These are phyloP conservation scores for Phytophthora fragariae DNA, from an alignment of 352 stramenopile genomes.

Conservation along the genomic window DNA sequence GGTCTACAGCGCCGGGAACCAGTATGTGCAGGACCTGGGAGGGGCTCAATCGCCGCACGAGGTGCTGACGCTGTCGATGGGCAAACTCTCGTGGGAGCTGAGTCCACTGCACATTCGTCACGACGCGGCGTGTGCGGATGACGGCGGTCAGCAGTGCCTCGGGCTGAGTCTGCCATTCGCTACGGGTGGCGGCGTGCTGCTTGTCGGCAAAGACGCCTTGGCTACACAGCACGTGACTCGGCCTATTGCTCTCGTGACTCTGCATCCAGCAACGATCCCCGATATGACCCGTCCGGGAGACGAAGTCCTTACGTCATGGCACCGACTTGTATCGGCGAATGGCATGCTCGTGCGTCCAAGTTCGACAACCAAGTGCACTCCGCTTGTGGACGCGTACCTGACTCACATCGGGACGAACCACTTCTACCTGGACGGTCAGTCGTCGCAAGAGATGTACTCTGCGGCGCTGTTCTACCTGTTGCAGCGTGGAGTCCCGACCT, in stretches of 20 bases:
- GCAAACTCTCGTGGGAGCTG: conserved; percentile 50
- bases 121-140: conserved; percentile 31
- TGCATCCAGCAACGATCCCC: conserved; percentile 31
- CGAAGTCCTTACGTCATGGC: conserved; percentile 34
- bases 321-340: conserved; percentile 40
- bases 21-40: conserved; percentile 18
- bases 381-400: conserved; percentile 53
- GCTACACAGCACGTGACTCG: conserved; percentile 20
- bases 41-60: conserved; percentile 29
- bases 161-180: conserved; percentile 48
- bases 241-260: conserved; percentile 27
- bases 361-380: conserved; percentile 21
- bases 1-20: conserved; percentile 36
- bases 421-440: conserved; percentile 36
- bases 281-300: conserved; percentile 23
- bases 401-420: conserved; percentile 40
- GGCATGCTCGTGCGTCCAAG: conserved; percentile 37
- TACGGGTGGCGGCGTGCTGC: conserved; percentile 26
- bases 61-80: conserved; percentile 48
- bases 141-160: conserved; percentile 34
- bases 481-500: conserved; percentile 48
- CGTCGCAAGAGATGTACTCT: conserved; percentile 44
- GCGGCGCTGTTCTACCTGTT: conserved; percentile 59
- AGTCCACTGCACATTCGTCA: conserved; percentile 39
- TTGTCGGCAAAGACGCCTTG: conserved; percentile 45